phyloP scores from a whole-genome alignment of 1,284 basidiomycete species.

The Puccinia novopanici region DNA sequence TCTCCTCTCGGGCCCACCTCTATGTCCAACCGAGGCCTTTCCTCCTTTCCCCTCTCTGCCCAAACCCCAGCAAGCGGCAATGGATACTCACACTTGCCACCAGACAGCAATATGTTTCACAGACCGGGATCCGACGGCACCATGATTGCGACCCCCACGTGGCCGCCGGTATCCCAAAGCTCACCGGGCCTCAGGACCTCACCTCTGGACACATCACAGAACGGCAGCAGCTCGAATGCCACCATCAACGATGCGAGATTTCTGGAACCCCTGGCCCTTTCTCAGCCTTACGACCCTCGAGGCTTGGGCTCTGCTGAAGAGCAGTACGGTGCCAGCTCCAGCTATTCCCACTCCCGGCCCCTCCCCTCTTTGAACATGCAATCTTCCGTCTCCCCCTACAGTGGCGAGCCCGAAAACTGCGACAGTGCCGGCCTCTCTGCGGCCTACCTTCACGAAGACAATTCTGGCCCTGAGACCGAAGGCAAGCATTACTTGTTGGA shows the following conservation, averaged over 20 bases:
- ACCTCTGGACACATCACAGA: not conserved
- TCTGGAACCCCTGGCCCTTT: conserved; percentile 45
- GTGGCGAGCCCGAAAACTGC: conserved; percentile 15
- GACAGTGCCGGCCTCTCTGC: not conserved
- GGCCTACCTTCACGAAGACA: conserved; percentile 8
- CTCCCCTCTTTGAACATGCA: conserved; percentile 13
- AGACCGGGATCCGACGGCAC: conserved; percentile 12
- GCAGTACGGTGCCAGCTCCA: not conserved
- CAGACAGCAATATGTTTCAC: conserved; percentile 31
- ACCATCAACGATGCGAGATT: conserved; percentile 10
- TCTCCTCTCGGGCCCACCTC: conserved; percentile 17
- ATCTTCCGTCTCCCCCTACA: conserved; percentile 1
- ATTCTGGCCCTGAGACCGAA: not conserved
- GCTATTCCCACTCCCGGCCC: not conserved
- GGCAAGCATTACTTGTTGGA: not conserved
- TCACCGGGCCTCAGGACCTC: conserved; percentile 10
- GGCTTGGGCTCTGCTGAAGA: not conserved
- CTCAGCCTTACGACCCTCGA: conserved; percentile 41
- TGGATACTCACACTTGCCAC: conserved; percentile 9
- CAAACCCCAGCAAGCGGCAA: not conserved
- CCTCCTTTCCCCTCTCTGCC: conserved; percentile 21
- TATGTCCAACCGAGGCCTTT: not conserved
- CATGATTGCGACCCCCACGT: conserved; percentile 3
- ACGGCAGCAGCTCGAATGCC: not conserved
- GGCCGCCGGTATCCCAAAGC: conserved; percentile 20